phyloP scores from a whole-genome alignment of 257 asterid genomes.

The Salvia hispanica region DNA sequence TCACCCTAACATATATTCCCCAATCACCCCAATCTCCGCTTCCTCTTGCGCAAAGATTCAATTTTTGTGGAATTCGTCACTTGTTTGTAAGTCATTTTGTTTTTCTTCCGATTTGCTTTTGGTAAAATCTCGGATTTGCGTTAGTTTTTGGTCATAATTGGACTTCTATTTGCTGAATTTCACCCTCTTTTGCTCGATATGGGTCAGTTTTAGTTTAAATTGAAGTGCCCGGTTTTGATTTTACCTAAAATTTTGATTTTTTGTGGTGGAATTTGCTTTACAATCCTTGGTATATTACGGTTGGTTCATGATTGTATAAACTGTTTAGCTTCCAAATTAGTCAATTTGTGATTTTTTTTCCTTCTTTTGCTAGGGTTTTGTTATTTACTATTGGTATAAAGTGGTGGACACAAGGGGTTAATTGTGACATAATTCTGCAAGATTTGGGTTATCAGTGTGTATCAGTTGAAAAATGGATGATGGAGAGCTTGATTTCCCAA shows the following conservation, averaged over 20 bases:
- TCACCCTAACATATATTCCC: neutral
- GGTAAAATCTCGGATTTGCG: neutral
- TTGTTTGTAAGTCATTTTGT: conserved; percentile 39
- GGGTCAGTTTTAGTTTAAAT: conserved; percentile 25
- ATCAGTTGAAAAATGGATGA: conserved; percentile 47
- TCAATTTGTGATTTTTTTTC: neutral
- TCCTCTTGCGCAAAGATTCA: conserved; percentile 31
- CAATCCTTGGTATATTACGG: conserved; percentile 10
- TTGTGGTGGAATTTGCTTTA: conserved; percentile 4
- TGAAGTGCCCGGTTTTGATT: conserved; percentile 8
- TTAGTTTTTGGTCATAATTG: conserved; percentile 11
- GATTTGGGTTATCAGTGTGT: neutral
- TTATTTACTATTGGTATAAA: neutral
- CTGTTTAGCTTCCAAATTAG: conserved; percentile 10
- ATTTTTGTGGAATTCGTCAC: conserved; percentile 22
- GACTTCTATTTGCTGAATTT: neutral
- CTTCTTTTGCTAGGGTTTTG: conserved; percentile 25
- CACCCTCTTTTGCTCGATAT: neutral
- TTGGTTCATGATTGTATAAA: neutral
- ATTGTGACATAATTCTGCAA: no score
- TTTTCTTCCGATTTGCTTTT: conserved; percentile 18
- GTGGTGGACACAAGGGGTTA: neutral
- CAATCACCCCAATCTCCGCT: conserved; percentile 17
- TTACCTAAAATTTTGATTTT: conserved; percentile 15
- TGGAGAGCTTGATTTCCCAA: conserved; percentile 56